Evolutionary conservation across 192 early-diverging fungal species (phyloP).

Genomic region (Backusella tuberculispora): DNA sequence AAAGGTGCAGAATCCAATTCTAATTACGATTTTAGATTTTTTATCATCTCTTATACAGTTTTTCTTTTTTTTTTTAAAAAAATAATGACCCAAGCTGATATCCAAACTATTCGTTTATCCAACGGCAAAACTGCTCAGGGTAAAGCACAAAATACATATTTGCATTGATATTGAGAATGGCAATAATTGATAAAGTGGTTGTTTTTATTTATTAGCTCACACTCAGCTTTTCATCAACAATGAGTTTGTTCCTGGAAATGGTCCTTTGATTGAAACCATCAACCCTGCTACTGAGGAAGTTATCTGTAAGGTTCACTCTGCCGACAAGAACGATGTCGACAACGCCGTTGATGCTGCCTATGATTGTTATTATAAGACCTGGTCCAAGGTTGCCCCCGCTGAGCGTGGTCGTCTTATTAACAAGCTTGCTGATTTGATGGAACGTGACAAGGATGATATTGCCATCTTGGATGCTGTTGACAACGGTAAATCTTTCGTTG

Average conservation of each 20-base stretch:
- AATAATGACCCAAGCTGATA: slow-evolving; percentile 38
- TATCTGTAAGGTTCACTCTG: slow-evolving; percentile 43
- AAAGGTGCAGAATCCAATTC: not conserved
- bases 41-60: slow-evolving; percentile 4
- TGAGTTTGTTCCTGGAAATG: slow-evolving; percentile 45
- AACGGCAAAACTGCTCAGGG: slow-evolving; percentile 40
- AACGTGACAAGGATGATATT: slow-evolving; percentile 52
- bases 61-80: slow-evolving; percentile 1
- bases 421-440: slow-evolving; percentile 62
- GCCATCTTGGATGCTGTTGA: slow-evolving; percentile 71
- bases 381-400: slow-evolving; percentile 57
- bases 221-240: slow-evolving; percentile 49
- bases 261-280: slow-evolving; percentile 43
- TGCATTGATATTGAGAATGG: not conserved
- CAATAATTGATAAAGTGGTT: not conserved
- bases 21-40: slow-evolving; percentile 15
- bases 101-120: slow-evolving; percentile 39
- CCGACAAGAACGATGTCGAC: slow-evolving; percentile 43
- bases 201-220: slow-evolving; percentile 30
- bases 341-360: slow-evolving; percentile 42
- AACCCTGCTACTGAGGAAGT: slow-evolving; percentile 44
- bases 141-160: slow-evolving; percentile 1
- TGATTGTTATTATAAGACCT: slow-evolving; percentile 49
- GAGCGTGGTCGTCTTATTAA: slow-evolving; percentile 60
- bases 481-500: slow-evolving; percentile 75